Conservation (phyloP, 805 yeast genomes). For the Ogataea glucozyma region DNA sequence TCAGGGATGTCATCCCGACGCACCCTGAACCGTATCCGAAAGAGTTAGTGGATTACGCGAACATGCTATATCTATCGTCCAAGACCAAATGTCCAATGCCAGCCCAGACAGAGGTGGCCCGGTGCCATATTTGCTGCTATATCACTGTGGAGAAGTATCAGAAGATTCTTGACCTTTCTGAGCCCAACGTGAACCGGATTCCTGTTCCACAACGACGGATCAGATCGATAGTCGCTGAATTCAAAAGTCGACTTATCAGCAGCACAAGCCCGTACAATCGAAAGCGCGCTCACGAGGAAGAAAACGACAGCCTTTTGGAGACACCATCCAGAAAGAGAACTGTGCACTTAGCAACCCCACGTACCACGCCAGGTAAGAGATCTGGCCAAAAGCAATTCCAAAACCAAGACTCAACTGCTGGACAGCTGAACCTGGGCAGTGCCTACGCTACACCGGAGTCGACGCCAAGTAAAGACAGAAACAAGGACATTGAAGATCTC, state of each 20-base stretch:
- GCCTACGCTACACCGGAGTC: slow-evolving; percentile 25
- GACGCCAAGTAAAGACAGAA: neutral
- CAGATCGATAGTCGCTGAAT: slow-evolving; percentile 44
- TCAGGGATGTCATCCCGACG: slow-evolving; percentile 54
- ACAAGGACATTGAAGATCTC: neutral
- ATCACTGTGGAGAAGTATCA: slow-evolving; percentile 55
- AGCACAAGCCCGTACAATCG: slow-evolving; percentile 4
- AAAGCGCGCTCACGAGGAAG: slow-evolving; percentile 9
- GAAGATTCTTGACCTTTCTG: slow-evolving; percentile 45
- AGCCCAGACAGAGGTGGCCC: slow-evolving; percentile 58
- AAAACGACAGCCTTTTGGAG: slow-evolving; percentile 12
- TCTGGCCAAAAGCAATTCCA: neutral
- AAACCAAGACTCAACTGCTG: neutral
- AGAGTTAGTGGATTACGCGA: slow-evolving; percentile 41
- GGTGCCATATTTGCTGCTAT: slow-evolving; percentile 68
- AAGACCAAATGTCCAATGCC: slow-evolving; percentile 48
- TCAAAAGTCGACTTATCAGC: slow-evolving; percentile 39
- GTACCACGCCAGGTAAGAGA: slow-evolving; percentile 24
- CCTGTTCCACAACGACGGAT: slow-evolving; percentile 55
- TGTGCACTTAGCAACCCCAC: slow-evolving; percentile 15
- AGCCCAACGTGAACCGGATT: slow-evolving; percentile 50
- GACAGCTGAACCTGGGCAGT: no score
- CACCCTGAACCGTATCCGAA: slow-evolving; percentile 46
- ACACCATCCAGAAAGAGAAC: slow-evolving; percentile 31
- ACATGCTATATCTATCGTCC: slow-evolving; percentile 53